These are phyloP conservation scores for Neonectria magnoliae DNA, from an alignment of 2,329 filamentous ascomycete genomes.

Conservation along the genomic window DNA sequence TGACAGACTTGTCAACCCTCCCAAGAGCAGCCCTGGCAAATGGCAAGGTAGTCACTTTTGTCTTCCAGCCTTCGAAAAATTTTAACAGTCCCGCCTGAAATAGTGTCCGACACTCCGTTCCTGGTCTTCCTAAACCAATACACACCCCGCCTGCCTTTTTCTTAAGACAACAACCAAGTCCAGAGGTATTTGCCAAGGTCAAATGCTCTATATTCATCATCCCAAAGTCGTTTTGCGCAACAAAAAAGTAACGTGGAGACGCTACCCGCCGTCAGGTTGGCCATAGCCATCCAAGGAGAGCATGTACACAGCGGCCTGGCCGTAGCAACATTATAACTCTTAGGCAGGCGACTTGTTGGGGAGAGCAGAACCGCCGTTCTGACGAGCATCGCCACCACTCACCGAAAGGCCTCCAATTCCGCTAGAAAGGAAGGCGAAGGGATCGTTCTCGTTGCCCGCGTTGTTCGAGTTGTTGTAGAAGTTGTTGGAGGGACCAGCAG, in stretches of 20 bases:
- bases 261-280: slow-evolving; percentile 33
- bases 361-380: slow-evolving; percentile 68
- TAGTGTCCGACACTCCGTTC: slow-evolving; percentile 53
- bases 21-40: slow-evolving; percentile 48
- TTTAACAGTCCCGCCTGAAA: slow-evolving; percentile 49
- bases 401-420: slow-evolving; percentile 79
- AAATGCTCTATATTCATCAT: slow-evolving; percentile 58
- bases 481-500: slow-evolving; percentile 73
- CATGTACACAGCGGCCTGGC: slow-evolving; percentile 41
- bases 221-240: slow-evolving; percentile 51
- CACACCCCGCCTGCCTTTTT: slow-evolving; percentile 50
- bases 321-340: slow-evolving; percentile 36
- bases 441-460: slow-evolving; percentile 73
- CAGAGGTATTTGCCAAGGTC: slow-evolving; percentile 57
- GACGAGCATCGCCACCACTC: slow-evolving; percentile 70
- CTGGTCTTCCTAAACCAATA: slow-evolving; percentile 51
- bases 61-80: slow-evolving; percentile 51
- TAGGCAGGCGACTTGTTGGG: slow-evolving; percentile 70
- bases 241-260: slow-evolving; percentile 42
- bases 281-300: slow-evolving; percentile 41
- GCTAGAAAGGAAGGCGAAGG: slow-evolving; percentile 81
- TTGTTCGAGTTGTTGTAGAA: slow-evolving; percentile 68
- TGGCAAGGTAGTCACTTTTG: slow-evolving; percentile 52
- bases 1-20: slow-evolving; percentile 43
- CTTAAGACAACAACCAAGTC: slow-evolving; percentile 53